Base-by-base conservation (phyloP, 2,329 filamentous ascomycete genomes). In the Calonectria pauciramosa region DNA sequence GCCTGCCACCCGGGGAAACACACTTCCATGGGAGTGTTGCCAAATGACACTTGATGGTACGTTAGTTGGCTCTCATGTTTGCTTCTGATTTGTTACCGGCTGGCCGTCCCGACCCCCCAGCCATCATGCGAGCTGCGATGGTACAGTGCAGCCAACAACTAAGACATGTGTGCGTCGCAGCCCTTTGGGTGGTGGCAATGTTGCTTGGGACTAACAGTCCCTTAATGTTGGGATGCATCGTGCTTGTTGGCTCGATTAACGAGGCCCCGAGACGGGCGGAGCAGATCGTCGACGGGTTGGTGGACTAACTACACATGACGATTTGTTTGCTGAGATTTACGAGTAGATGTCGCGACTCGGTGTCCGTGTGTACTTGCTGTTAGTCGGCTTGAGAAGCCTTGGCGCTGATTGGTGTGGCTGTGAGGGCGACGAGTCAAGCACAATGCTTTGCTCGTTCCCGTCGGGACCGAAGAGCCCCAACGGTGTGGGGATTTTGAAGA, bases 401-500 rank as follows among this genome's bases (percentile, higher is more conserved):
- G 49, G 69, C 41, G 71, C 52, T 75, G 66, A 80, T 80, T 80
- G 78, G 79, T 56, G 70, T 76, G 63, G 72, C 56, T 73, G 38
- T 34, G 65, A 71, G 66, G 32, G 54, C 72, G 51, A 67, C 77
- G 79, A 81, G 78, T 80, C 77, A 79, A 76, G 74, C 64, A 66
- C 70, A 74, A 70, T 66, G 68, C 66, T 71, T 74, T 69, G 75
- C 60, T 81, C 79, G 69, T 74, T 76, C 71, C 79, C 79, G 79
- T 79, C 79, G 79, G 79, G 79, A 80, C 79, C 79, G 79, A 73
- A 68, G 70, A 74, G 73, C 70, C 73, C 77, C 76, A 81, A 79
- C 76, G 72, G 76, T 77, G 79, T 81, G 79, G 79, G 59, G 75
- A 75, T 72, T 73, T 74, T 71, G 66, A 30, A 67, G 52, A 68